phyloP scores from a whole-genome alignment of 1,284 basidiomycete species.

The Cutaneotrichosporon daszewskae region DNA sequence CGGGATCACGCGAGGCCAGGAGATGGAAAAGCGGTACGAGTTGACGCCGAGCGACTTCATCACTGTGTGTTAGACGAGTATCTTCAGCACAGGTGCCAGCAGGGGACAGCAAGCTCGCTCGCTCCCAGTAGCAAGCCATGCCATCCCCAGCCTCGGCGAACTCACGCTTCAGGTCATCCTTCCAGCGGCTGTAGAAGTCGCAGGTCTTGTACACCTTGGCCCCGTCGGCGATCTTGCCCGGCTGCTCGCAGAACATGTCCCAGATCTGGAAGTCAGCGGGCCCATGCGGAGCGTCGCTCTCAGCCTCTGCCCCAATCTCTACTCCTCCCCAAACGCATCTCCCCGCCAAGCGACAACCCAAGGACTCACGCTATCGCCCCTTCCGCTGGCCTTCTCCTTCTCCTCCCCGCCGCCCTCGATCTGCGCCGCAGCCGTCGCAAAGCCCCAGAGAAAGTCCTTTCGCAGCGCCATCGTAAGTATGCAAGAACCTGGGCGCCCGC shows the following conservation, averaged over 20 bases:
- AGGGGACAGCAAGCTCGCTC: too few relatives aligned
- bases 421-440: conserved; percentile 58
- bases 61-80: conserved; percentile 40
- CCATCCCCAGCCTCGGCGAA: too few relatives aligned
- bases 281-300: neutral
- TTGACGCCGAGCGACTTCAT: conserved; percentile 59
- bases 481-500: too few relatives aligned
- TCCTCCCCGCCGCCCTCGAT: conserved; percentile 19
- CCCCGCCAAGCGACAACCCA: neutral
- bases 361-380: conserved; percentile 26
- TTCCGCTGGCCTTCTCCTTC: conserved; percentile 25
- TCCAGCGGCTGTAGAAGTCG: conserved; percentile 63
- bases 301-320: conserved; percentile 17
- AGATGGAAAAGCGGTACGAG: conserved; percentile 62
- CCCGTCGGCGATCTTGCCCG: conserved; percentile 63
- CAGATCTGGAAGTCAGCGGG: conserved; percentile 55
- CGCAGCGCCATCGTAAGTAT: conserved; percentile 8
- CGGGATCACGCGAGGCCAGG: conserved; percentile 69
- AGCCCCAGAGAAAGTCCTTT: conserved; percentile 63
- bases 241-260: conserved; percentile 64
- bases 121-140: too few relatives aligned
- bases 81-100: too few relatives aligned
- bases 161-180: conserved; percentile 58
- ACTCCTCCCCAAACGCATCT: too few relatives aligned
- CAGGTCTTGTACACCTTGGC: conserved; percentile 63